phyloP scores from a whole-genome alignment of 164 flowering plant species.

The Malania oleifera region DNA sequence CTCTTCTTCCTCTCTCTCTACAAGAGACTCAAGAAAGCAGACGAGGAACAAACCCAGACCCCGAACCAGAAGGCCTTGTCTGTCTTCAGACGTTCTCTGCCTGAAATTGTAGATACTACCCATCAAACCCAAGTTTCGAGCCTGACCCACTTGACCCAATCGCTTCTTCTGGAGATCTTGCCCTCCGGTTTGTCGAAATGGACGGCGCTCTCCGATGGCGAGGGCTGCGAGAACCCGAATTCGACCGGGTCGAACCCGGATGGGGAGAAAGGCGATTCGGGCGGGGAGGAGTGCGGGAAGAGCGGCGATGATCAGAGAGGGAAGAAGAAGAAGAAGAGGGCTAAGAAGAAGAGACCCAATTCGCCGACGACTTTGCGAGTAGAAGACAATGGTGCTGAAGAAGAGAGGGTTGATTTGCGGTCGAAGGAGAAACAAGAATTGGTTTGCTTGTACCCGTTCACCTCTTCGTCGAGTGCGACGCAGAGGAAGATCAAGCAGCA shows the following conservation, averaged over 20 bases:
- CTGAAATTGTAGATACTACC: constrained; percentile 4
- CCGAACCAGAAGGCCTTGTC: constrained; percentile 14
- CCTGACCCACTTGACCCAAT: constrained; percentile 26
- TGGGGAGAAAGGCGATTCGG: constrained; percentile 13
- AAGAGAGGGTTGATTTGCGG: constrained; percentile 15
- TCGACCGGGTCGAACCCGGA: constrained; percentile 28
- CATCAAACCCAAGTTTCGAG: constrained; percentile 13
- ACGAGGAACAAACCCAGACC: constrained; percentile 8
- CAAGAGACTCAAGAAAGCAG: constrained; percentile 14
- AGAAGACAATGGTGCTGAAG: constrained; percentile 23
- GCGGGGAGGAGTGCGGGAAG: constrained; percentile 16
- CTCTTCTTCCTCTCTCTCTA: constrained; percentile 21
- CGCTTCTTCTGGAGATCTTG: constrained; percentile 45
- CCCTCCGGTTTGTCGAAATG: constrained; percentile 40
- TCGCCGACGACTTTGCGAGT: background rate
- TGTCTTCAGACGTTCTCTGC: constrained; percentile 1
- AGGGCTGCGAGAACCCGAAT: constrained; percentile 7
- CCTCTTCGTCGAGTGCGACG: constrained; percentile 60
- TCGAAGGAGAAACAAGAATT: constrained; percentile 26
- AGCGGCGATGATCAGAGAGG: constrained; percentile 6
- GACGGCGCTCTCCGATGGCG: constrained; percentile 17
- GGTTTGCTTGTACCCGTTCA: constrained; percentile 63
- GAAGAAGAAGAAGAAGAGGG: constrained; percentile 53
- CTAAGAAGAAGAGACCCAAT: constrained; percentile 35
- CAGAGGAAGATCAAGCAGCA: constrained; percentile 86